phyloP scores from a whole-genome alignment of 306 rosid species.

The Prinsepia uniflora region DNA sequence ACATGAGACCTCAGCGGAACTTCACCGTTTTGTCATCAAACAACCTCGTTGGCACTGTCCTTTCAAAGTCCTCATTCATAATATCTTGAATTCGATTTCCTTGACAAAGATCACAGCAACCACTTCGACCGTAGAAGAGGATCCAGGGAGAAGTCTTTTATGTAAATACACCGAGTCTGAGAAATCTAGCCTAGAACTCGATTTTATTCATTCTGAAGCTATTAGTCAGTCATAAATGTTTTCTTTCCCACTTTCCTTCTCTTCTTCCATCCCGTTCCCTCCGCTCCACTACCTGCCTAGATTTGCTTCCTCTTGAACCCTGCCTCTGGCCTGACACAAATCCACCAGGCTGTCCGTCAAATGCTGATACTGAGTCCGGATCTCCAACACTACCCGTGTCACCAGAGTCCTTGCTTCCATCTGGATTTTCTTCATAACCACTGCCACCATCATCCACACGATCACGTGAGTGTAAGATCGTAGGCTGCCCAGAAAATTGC shows the following conservation, averaged over 20 bases:
- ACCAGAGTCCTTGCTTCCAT: conserved; percentile 91
- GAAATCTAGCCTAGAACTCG: background rate
- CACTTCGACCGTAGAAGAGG: no score
- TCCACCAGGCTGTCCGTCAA: conserved; percentile 67
- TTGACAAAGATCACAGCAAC: background rate
- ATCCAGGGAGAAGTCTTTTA: background rate
- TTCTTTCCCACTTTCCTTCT: conserved; percentile 97
- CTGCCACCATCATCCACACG: conserved; percentile 72
- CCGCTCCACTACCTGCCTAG: conserved; percentile 71
- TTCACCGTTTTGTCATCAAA: background rate
- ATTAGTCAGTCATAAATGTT: conserved; percentile 47
- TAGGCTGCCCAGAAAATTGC: conserved; percentile 68
- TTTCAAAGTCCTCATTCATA: background rate
- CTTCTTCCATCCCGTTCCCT: conserved; percentile 81
- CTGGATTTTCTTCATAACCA: conserved; percentile 70
- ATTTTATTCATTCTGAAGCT: background rate
- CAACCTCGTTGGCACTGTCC: background rate
- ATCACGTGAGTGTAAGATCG: conserved; percentile 83
- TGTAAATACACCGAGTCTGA: background rate
- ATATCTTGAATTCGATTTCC: background rate
- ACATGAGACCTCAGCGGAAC: background rate
- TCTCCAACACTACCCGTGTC: conserved; percentile 84
- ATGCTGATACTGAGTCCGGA: conserved; percentile 67
- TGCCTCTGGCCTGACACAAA: conserved; percentile 77
- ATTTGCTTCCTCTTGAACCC: conserved; percentile 72